Conservation (phyloP, 108 stramenopile genomes). For the Bacterosira constricta region DNA sequence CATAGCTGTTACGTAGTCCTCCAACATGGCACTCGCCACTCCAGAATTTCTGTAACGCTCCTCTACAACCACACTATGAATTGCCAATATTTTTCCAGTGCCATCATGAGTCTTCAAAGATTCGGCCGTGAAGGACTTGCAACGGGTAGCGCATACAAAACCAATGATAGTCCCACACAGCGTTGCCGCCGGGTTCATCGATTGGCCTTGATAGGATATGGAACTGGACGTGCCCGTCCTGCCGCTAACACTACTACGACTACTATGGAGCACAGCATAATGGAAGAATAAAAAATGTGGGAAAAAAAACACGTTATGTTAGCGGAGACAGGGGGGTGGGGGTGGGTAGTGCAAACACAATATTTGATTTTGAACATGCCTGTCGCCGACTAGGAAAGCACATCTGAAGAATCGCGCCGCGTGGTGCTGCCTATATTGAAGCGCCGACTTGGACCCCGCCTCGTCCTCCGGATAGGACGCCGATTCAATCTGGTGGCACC, state of each 20-base stretch:
- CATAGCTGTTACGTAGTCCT: conserved; percentile 61
- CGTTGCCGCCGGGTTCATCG: conserved; percentile 19
- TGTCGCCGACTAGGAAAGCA: conserved; percentile 54
- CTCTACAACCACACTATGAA: conserved; percentile 84
- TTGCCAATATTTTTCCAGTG: conserved; percentile 70
- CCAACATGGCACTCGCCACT: conserved; percentile 63
- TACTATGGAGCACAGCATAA: too few species aligned
- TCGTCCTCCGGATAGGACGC: conserved; percentile 80
- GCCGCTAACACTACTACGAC: not conserved
- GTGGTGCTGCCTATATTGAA: conserved; percentile 89
- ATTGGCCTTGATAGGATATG: conserved; percentile 25
- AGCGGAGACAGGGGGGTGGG: too few species aligned
- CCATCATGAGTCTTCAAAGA: conserved; percentile 74
- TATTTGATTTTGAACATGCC: not conserved
- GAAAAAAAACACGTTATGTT: too few species aligned
- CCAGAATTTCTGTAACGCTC: conserved; percentile 61
- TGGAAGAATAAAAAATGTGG: too few species aligned
- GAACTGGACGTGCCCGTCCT: conserved; percentile 19
- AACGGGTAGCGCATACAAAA: conserved; percentile 85
- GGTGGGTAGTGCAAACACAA: not conserved
- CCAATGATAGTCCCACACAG: conserved; percentile 62
- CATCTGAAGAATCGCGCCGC: conserved; percentile 87
- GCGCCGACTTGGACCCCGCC: conserved; percentile 75
- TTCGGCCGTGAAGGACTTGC: conserved; percentile 60
- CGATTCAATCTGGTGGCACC: conserved; percentile 64